Evolutionary conservation across 306 rosid genomes (phyloP).

Genomic region (Casuarina glauca): DNA sequence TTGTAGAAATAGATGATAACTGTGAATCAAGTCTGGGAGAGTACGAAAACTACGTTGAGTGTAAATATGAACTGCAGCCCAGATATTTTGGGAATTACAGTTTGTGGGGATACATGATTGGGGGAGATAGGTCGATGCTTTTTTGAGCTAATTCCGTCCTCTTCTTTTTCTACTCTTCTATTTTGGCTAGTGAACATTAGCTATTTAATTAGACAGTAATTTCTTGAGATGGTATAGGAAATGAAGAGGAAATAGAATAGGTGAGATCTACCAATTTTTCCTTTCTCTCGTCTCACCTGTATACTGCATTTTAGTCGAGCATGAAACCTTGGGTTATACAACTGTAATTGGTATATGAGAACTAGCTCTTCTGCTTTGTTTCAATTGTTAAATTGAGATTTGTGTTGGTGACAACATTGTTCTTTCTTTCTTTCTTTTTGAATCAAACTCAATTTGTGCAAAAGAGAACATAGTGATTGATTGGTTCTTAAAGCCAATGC

Average conservation of each 20-base stretch:
- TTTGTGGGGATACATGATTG: conserved; percentile 34
- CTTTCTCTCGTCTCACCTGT: conserved; percentile 73
- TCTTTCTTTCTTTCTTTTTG: not conserved
- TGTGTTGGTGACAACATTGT: not conserved
- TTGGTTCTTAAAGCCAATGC: too few relatives aligned
- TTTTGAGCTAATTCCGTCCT: conserved; percentile 26
- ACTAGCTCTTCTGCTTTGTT: conserved; percentile 30
- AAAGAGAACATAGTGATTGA: too few relatives aligned
- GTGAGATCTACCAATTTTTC: conserved; percentile 66
- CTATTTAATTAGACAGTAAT: conserved; percentile 41
- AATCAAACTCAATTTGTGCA: not conserved
- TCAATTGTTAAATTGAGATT: not conserved
- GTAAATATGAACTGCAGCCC: conserved; percentile 72
- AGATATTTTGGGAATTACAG: conserved; percentile 34
- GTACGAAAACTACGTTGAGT: conserved; percentile 50
- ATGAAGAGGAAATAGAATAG: conserved; percentile 53
- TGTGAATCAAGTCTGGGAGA: conserved; percentile 38
- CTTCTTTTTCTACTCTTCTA: conserved; percentile 24
- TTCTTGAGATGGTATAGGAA: conserved; percentile 48
- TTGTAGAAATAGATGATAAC: conserved; percentile 26
- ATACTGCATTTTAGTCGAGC: conserved; percentile 56
- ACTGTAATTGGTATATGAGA: conserved; percentile 43
- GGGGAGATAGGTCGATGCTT: conserved; percentile 44
- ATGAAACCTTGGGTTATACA: conserved; percentile 46
- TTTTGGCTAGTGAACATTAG: conserved; percentile 46